Base-by-base conservation (phyloP, 2,329 filamentous ascomycete species). In the Alternaria incomplexa region DNA sequence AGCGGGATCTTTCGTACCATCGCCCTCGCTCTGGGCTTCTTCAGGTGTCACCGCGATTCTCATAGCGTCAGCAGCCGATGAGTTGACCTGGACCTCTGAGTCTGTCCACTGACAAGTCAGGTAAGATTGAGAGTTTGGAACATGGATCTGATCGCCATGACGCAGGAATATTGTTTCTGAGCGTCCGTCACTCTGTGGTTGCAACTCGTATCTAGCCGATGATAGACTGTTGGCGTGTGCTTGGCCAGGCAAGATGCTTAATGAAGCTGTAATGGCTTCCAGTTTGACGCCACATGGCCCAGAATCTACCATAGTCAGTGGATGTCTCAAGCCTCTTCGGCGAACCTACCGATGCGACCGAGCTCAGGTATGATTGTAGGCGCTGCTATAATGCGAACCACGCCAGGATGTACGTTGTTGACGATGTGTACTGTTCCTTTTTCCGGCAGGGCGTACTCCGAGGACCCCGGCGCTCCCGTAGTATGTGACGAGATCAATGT, bases 1-100 rank as follows among this genome's bases (percentile, higher is more conserved):
- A 12, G 72, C 70, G 1, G 63, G 36, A 13, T 74, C 67, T 9
- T 43, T 25, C 9, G 70, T 53, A 40, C 69, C 68, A 51, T 75
- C 73, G 43, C 76, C 73, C 51, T 77, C 74, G 10, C 69, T 73
- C 3, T 71, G 67, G 17, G 36, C 36, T 40, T 69, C 69, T 40
- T 69, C 68, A 9, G 60, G 57, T 8, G 59, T 57, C 17, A 54
- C 64, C 11, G 50, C 56, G 28, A 67, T 52, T n/a, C 40, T 59
- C 40, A 47, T 44, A 12, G 40, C 15, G 10, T 64, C 40, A 3
- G 52, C 67, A n/a, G 69, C 70, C 6, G 77, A 77, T 1, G 76
- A 77, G 32, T 73, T 72, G 32, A 79, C 77, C 57, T 78, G 75
- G 13, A 77, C 64, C 55, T 77, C 69, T 0, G 72, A 58, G 6